These are phyloP conservation scores for Pyrus hybrid DNA, from an alignment of 331 rosid genomes.

Conservation along the genomic window DNA sequence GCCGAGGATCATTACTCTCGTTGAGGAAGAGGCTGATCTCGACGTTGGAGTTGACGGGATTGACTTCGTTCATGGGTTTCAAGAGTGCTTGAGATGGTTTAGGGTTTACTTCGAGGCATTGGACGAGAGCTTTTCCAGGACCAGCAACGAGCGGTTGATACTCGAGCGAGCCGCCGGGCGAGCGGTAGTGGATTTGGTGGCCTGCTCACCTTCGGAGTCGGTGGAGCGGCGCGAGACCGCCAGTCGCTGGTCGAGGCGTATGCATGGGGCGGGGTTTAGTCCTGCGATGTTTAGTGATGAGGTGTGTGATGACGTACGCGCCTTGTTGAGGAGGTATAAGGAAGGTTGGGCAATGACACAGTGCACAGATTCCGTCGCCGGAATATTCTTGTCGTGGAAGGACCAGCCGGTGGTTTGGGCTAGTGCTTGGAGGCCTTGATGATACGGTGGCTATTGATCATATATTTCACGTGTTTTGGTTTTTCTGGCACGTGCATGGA, in stretches of 20 bases:
- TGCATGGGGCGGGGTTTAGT: conserved; percentile 56
- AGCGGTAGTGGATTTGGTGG: conserved; percentile 73
- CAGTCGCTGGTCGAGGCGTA: conserved; percentile 51
- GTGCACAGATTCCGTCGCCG: conserved; percentile 51
- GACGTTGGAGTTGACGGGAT: conserved; percentile 66
- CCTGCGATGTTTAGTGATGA: conserved; percentile 74
- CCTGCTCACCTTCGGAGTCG: conserved; percentile 42
- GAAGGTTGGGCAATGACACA: conserved; percentile 87
- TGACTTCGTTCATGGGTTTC: conserved; percentile 62
- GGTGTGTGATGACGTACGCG: conserved; percentile 78
- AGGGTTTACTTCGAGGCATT: conserved; percentile 85
- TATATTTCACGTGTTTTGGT: conserved; percentile 31
- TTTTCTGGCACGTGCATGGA: conserved; percentile 38
- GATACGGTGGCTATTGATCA: not conserved
- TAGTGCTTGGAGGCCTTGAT: conserved; percentile 83
- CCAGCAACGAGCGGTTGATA: conserved; percentile 68
- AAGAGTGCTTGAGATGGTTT: conserved; percentile 88
- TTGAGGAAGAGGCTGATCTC: conserved; percentile 91
- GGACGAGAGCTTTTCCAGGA: conserved; percentile 68
- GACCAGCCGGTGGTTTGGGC: conserved; percentile 94
- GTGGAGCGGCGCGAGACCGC: conserved; percentile 70
- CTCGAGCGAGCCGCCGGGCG: conserved; percentile 76
- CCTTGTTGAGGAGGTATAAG: conserved; percentile 74
- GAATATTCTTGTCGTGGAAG: conserved; percentile 86
- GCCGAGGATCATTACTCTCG: conserved; percentile 71